Percentiles rank a stretch among this genome's conserved stretches.
Evolutionary conservation across 768 basidiomycete genomes (phyloP).

Genomic region (Termitomyces sp.): DNA sequence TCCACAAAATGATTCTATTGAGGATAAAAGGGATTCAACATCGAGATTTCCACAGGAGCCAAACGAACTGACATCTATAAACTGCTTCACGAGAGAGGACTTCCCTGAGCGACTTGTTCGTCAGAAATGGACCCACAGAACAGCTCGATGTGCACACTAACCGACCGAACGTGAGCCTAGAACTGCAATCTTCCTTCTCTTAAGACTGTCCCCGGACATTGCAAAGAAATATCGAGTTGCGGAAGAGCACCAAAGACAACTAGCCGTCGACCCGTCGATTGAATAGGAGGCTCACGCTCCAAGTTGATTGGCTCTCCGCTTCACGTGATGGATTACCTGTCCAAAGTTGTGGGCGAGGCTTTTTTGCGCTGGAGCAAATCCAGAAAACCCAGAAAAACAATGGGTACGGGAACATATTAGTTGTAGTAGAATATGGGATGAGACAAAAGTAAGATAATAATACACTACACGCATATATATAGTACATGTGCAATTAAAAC

Average conservation of each 20-base stretch:
- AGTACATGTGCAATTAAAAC: constrained; percentile 8
- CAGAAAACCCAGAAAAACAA: neutral
- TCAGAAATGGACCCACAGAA: neutral
- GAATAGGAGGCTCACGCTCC: constrained; percentile 6
- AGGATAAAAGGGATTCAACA: constrained; percentile 1
- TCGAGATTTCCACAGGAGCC: neutral
- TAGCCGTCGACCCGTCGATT: neutral
- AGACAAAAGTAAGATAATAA: constrained; percentile 2
- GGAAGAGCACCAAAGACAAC: constrained; percentile 10
- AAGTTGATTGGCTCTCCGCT: constrained; percentile 11
- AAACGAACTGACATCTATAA: constrained; percentile 55
- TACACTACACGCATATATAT: constrained; percentile 4
- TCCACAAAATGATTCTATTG: constrained; percentile 78
- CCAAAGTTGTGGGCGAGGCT: neutral
- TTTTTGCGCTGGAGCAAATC: neutral
- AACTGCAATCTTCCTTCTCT: constrained; percentile 86
- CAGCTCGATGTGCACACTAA: constrained; percentile 31
- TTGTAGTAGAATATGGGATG: neutral
- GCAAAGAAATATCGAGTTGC: constrained; percentile 4
- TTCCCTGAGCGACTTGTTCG: constrained; percentile 57
- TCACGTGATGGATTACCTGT: constrained; percentile 7
- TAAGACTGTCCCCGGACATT: constrained; percentile 37
- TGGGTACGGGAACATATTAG: neutral
- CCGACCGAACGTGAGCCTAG: constrained; percentile 89
- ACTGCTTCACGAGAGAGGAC: constrained; percentile 92